These are phyloP conservation scores for Boletus sensibilis DNA, from an alignment of 768 basidiomycete species.

Conservation along the genomic window DNA sequence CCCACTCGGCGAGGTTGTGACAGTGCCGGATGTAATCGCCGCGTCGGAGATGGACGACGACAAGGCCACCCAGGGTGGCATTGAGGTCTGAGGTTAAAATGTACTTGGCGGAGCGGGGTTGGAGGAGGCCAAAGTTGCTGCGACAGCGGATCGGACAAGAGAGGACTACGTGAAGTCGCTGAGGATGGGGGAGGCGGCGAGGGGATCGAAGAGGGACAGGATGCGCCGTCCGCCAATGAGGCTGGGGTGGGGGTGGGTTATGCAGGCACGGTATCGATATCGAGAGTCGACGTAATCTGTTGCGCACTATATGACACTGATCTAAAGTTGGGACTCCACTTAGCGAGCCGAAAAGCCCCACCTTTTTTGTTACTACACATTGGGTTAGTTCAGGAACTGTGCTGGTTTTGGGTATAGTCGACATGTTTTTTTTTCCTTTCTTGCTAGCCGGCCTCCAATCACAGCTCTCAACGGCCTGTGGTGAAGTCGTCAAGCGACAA, in stretches of 20 bases:
- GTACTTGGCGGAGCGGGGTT: slow-evolving; percentile 30
- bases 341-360: too few species aligned
- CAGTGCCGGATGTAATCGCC: slow-evolving; percentile 50
- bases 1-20: slow-evolving; percentile 45
- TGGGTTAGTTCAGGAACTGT: too few species aligned
- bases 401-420: too few species aligned
- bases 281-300: too few species aligned
- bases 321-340: too few species aligned
- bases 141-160: slow-evolving; percentile 48
- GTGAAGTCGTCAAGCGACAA: too few species aligned
- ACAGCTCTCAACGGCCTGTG: too few species aligned
- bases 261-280: not conserved
- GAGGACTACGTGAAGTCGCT: slow-evolving; percentile 53
- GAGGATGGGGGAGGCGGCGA: slow-evolving; percentile 50
- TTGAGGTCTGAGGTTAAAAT: slow-evolving; percentile 17
- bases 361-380: too few species aligned
- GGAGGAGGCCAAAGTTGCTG: slow-evolving; percentile 45
- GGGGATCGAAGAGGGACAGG: slow-evolving; percentile 42
- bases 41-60: slow-evolving; percentile 56
- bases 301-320: too few species aligned
- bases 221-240: slow-evolving; percentile 45
- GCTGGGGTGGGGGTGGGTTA: slow-evolving; percentile 24
- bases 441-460: too few species aligned
- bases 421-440: too few species aligned
- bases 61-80: slow-evolving; percentile 39